Evolutionary conservation across 192 early-diverging fungal genomes (phyloP), one percentile per base, ranked within the genome.

Genomic region (Diversispora eburnea): DNA sequence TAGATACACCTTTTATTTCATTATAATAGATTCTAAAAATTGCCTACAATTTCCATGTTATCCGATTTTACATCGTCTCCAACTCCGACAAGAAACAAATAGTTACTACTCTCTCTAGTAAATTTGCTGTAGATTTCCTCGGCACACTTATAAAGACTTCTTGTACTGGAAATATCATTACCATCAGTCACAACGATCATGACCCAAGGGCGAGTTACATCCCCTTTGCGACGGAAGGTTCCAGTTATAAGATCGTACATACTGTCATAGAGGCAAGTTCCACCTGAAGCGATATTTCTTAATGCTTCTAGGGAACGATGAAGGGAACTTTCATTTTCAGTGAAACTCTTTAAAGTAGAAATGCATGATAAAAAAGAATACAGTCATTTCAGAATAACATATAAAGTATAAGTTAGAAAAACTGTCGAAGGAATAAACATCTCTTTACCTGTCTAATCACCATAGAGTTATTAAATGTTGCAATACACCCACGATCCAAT

Each of bases 401-500:
- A 52, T 52, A 52, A 52, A 52, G 5, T 52, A 52, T 52, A 52
- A 12, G 17, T 5, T 13, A 57, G 3, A 0, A 19, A 43, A 43
- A 22, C 8, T 2, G 6, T 0, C 54, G 45, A 25, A 13, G 57
- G 19, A 57, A 17, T n/a, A 6, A 5, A 57, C 33, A 5, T 41
- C 19, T 4, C 48, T 72, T 48, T 60, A 51, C 70, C 70, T 72
- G 70, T 61, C 70, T 72, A 41, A 72, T 33, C 8, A 33, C 45
- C 25, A 72, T 39, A 60, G 20, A 60, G 8, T 60, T 52, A 45
- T 61, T 72, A 72, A 72, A 72, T 61, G 58, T 72, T 9, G 70
- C 58, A 41, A 72, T 47, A 3, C 70, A 72, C n/a, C 70, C 70
- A 19, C 58, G 43, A 61, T 72, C 70, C 17, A 72, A 72, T 15